Evolutionary conservation across 2,329 filamentous ascomycete genomes (phyloP).

Genomic region (Chrysosporium keratinophilum): DNA sequence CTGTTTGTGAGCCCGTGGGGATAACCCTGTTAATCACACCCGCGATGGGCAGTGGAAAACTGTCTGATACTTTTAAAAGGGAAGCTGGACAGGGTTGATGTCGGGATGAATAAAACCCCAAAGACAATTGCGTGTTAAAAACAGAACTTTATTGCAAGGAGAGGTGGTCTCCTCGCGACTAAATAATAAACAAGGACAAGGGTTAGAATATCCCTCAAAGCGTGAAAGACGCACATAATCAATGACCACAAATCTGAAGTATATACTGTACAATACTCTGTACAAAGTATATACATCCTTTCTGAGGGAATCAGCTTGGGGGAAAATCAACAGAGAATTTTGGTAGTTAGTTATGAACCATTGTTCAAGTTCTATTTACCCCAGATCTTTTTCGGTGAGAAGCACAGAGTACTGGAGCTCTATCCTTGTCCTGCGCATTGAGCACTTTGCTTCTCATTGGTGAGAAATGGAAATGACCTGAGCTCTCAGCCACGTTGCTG

Average conservation of each 20-base stretch:
- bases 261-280: no score
- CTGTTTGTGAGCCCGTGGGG: slow-evolving; percentile 71
- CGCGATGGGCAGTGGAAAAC: slow-evolving; percentile 58
- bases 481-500: neutral
- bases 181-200: no score
- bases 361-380: no score
- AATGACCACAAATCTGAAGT: no score
- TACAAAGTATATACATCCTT: no score
- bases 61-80: slow-evolving; percentile 57
- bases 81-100: slow-evolving; percentile 63
- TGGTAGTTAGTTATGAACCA: no score
- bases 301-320: no score
- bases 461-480: neutral
- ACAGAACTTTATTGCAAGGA: slow-evolving; percentile 8
- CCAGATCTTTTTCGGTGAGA: neutral
- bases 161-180: neutral
- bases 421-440: neutral
- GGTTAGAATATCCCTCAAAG: no score
- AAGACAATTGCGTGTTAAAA: slow-evolving; percentile 53
- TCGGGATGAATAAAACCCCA: slow-evolving; percentile 56
- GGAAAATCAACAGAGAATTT: no score
- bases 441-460: neutral
- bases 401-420: no score
- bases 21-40: slow-evolving; percentile 67
- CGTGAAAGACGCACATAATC: no score